Percentiles rank a stretch among this genome's conserved stretches.
These are phyloP conservation scores for Trichocomaceae sp. DNA, from an alignment of 2,329 filamentous ascomycete species.

Conservation along the genomic window DNA sequence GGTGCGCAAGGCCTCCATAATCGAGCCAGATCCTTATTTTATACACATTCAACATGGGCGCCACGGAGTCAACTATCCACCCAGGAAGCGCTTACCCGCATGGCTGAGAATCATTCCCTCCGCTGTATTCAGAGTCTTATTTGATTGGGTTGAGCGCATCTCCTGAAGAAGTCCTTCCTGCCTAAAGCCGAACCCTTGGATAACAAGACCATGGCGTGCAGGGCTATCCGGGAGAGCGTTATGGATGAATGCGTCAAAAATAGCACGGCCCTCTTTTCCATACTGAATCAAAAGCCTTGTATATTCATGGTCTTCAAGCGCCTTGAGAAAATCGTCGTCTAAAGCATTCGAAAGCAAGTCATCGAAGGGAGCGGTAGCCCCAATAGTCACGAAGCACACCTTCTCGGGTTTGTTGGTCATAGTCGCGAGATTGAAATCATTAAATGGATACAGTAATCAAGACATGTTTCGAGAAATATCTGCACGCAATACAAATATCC, in stretches of 20 bases:
- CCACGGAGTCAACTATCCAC: neutral
- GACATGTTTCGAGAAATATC: neutral
- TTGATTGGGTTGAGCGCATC: slow-evolving; percentile 50
- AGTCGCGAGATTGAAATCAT: neutral
- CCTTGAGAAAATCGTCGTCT: slow-evolving; percentile 54
- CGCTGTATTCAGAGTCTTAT: slow-evolving; percentile 28
- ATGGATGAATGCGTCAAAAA: slow-evolving; percentile 43
- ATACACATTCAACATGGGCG: neutral
- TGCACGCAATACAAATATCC: neutral
- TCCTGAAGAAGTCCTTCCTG: slow-evolving; percentile 51
- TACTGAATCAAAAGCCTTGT: slow-evolving; percentile 73
- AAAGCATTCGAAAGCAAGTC: slow-evolving; percentile 63
- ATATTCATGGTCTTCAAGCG: slow-evolving; percentile 56
- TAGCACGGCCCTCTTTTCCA: slow-evolving; percentile 56
- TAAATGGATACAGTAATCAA: neutral
- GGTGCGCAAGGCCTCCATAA: slow-evolving; percentile 72
- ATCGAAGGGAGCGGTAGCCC: slow-evolving; percentile 80
- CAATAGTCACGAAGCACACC: slow-evolving; percentile 78
- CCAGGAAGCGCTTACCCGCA: slow-evolving; percentile 58
- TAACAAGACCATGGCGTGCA: slow-evolving; percentile 37
- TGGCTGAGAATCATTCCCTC: slow-evolving; percentile 80
- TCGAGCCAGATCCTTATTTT: slow-evolving; percentile 71
- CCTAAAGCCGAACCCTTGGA: slow-evolving; percentile 63
- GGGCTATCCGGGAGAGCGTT: slow-evolving; percentile 20
- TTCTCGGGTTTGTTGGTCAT: slow-evolving; percentile 25